phyloP scores from a whole-genome alignment of 257 asterid species.

The Solanum bulbocastanum region DNA sequence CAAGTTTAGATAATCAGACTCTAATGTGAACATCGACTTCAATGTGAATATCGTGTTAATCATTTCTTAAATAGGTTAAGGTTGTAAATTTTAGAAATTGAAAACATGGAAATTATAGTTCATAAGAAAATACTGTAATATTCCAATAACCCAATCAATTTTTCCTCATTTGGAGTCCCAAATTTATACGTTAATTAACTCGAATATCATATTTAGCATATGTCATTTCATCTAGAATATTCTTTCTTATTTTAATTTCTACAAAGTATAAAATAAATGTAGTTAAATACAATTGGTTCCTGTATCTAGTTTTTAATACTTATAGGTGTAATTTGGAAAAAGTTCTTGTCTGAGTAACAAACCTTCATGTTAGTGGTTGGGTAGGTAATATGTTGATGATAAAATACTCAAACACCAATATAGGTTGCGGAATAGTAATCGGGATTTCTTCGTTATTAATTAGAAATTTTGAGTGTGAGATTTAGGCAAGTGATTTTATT shows the following conservation, averaged over 20 bases:
- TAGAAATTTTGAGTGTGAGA: rapidly evolving
- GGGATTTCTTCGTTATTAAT: rapidly evolving
- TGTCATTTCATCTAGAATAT: not conserved
- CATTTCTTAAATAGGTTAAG: not conserved
- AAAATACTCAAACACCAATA: not conserved
- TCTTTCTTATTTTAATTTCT: not conserved
- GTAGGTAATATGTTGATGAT: not conserved
- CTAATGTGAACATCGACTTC: too few relatives aligned
- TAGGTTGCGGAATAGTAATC: not conserved
- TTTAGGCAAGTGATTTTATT: not conserved
- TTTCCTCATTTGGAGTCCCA: not conserved
- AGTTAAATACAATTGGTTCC: not conserved
- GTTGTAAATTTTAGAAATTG: not conserved
- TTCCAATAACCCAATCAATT: not conserved
- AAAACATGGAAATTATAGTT: not conserved
- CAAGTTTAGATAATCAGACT: rapidly evolving
- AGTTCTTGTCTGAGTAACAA: not conserved
- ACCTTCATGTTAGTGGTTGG: not conserved
- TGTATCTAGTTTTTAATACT: not conserved
- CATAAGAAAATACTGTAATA: not conserved
- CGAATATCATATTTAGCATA: not conserved
- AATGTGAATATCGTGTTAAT: too few relatives aligned
- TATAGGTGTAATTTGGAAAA: not conserved
- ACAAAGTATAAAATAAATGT: not conserved
- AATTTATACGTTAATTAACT: not conserved